Percentiles rank a stretch among this genome's conserved stretches.
phyloP scores from a whole-genome alignment of 805 yeast species.

The Metschnikowia santaceciliae region DNA sequence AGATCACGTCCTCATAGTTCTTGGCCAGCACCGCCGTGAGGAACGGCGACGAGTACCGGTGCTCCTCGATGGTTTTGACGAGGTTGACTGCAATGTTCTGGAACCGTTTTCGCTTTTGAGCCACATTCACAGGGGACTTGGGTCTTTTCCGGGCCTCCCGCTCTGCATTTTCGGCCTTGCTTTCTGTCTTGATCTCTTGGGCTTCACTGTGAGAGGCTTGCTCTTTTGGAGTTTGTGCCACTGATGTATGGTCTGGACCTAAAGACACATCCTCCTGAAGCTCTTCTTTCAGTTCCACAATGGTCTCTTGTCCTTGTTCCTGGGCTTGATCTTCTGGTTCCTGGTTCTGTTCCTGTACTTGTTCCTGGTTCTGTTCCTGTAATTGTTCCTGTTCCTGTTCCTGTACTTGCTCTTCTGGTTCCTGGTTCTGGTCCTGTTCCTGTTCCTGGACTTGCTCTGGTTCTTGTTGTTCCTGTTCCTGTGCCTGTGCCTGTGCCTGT shows the following conservation, averaged over 20 bases:
- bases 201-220: no score
- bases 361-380: neutral
- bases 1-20: slow-evolving; percentile 57
- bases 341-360: neutral
- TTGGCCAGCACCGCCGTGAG: slow-evolving; percentile 72
- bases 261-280: neutral
- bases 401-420: neutral
- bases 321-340: neutral
- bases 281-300: neutral
- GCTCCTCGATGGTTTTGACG: slow-evolving; percentile 61
- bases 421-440: neutral
- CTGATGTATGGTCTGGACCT: neutral
- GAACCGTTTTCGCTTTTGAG: slow-evolving; percentile 44
- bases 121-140: slow-evolving; percentile 3
- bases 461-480: neutral
- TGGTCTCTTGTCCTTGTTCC: neutral
- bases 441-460: neutral
- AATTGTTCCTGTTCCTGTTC: neutral
- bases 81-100: slow-evolving; percentile 59
- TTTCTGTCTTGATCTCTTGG: neutral
- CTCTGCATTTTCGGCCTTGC: neutral
- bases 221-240: no score
- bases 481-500: neutral
- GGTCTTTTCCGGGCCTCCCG: neutral
- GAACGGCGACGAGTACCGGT: slow-evolving; percentile 71